Conservation (phyloP, 2,329 filamentous ascomycete genomes). For the Pseudodiploospora longispora region DNA sequence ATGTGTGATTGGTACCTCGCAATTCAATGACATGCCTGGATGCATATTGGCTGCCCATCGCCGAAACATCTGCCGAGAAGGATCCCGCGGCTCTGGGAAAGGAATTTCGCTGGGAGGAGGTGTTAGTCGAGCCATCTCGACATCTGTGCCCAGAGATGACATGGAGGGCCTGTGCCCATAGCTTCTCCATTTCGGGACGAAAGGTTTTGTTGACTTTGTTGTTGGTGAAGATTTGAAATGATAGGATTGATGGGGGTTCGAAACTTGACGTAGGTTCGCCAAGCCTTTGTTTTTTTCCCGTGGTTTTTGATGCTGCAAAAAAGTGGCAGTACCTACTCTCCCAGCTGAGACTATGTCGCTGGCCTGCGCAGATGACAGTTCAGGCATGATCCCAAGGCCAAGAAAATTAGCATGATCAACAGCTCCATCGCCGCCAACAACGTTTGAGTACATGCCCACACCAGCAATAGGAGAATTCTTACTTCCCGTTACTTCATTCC, state of each 20-base stretch:
- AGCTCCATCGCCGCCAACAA: too few species aligned
- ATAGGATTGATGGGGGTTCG: too few species aligned
- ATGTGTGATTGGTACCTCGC: too few species aligned
- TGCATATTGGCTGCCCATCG: slow-evolving; percentile 2
- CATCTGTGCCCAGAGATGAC: not conserved
- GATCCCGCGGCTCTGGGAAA: not conserved
- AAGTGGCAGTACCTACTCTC: too few species aligned
- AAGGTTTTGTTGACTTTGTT: not conserved
- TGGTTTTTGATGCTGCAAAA: too few species aligned
- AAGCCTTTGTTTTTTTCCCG: too few species aligned
- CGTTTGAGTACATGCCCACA: not conserved
- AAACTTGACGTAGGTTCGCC: too few species aligned
- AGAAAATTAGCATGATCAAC: too few species aligned
- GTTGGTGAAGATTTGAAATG: too few species aligned
- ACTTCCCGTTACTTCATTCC: not conserved
- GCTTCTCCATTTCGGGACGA: not conserved
- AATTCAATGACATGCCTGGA: not conserved
- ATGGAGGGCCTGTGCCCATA: not conserved
- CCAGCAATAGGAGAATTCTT: not conserved
- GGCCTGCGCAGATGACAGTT: too few species aligned
- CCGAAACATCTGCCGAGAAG: slow-evolving; percentile 1
- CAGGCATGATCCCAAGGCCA: too few species aligned
- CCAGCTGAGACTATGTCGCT: too few species aligned
- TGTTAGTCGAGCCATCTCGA: slow-evolving; percentile 1
- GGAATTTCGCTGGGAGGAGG: slow-evolving; percentile 5